Evolutionary conservation across 1,284 basidiomycete genomes (phyloP).

Genomic region (Microstroma glucosiphilum): DNA sequence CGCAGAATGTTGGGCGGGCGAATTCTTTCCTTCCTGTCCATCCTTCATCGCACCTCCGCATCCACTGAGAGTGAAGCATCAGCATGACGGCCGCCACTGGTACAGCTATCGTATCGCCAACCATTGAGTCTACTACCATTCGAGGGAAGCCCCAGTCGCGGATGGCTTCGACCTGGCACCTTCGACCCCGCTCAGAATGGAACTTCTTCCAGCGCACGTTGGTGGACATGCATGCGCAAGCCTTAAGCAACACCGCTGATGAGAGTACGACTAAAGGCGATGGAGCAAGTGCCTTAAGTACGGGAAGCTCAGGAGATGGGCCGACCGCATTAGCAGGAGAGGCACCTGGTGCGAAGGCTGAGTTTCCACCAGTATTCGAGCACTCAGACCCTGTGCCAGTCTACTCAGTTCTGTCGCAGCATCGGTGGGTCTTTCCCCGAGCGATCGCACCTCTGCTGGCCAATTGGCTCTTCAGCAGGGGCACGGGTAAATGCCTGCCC

Average conservation of each 20-base stretch:
- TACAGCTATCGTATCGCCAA: background rate
- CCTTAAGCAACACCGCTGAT: too few relatives aligned
- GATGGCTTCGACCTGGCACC: slow-evolving; percentile 3
- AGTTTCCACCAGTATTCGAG: background rate
- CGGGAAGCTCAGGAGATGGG: too few relatives aligned
- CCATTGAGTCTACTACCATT: background rate
- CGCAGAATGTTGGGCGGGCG: too few relatives aligned
- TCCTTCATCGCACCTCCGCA: too few relatives aligned
- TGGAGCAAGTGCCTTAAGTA: too few relatives aligned
- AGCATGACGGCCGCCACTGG: background rate
- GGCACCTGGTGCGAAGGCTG: background rate
- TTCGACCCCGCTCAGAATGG: background rate
- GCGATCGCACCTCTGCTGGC: slow-evolving; percentile 24
- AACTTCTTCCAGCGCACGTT: background rate
- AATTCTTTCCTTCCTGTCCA: too few relatives aligned
- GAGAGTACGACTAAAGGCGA: too few relatives aligned
- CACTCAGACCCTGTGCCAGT: slow-evolving; percentile 17
- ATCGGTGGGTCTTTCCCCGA: slow-evolving; percentile 27
- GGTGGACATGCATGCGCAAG: background rate
- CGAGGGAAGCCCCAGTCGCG: background rate
- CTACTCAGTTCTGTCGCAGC: slow-evolving; percentile 26
- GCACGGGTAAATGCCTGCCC: slow-evolving; percentile 30
- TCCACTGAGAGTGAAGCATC: too few relatives aligned
- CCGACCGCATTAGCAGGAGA: too few relatives aligned
- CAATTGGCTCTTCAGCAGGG: slow-evolving; percentile 26